Base-by-base conservation (phyloP, 768 basidiomycete genomes). In the Mycena galericulata region DNA sequence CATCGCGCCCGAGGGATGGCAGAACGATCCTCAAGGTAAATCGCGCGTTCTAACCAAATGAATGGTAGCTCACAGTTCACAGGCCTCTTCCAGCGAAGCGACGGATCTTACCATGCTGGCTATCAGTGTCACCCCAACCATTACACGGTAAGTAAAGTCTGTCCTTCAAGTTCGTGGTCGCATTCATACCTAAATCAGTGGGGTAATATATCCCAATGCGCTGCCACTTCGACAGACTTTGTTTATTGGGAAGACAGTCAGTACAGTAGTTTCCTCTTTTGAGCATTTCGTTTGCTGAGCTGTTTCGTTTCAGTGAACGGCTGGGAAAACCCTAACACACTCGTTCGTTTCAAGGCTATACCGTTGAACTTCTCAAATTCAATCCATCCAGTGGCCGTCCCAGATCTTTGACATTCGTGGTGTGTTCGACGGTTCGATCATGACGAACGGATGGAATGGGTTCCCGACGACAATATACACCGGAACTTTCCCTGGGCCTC, bases 181-280 rank as follows among this genome's bases (percentile, higher is more conserved):
- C 2, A 12, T 29, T 30, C 4, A 67, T 54, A 18, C 30, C 4
- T 30, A 8, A 1, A 14, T 26, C 20, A 69, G 68, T 69, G 68
- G 68, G 68, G 68, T 6, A 69, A 69, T 20, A 69, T 69, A 12
- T 59, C 68, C 2, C 38, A 46, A 41, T 69, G 68, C n/a, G 68
- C 68, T 15, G 68, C 68, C 4, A 59, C 56, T 7, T 64, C 68
- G 27, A 64, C 53, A 12, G 68, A 69, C 29, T 64, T 69, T n/a
- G 68, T 69, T 29, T 69, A 69, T 22, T 69, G 68, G 68, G 56
- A 64, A 59, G 68, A 69, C 51, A 69, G 68, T 69, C 27, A n/a
- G 68, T 45, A 26, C 38, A n/a, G 27, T 50, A 27, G 1, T 38
- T 43, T n/a, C 10, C 1, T 40, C 32, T 26, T 34, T 40, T 10